Conservation (phyloP, 345 rosid genomes). For the Erodium maritimum region DNA sequence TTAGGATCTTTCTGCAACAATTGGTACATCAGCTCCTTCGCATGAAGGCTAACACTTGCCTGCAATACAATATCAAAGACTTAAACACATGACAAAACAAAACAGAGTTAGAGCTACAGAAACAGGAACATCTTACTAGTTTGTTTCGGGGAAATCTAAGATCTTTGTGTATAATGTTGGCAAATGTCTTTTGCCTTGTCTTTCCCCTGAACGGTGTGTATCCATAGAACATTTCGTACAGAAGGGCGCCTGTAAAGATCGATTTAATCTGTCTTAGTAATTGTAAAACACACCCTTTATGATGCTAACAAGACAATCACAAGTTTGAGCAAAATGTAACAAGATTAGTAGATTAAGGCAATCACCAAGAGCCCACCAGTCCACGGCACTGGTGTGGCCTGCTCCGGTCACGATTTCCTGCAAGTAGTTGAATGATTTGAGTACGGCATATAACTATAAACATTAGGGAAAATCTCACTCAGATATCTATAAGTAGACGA, state of each 20-base stretch:
- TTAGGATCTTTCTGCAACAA: conserved; percentile 74
- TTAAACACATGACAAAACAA: not conserved
- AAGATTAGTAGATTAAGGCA: not conserved
- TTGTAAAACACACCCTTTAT: not conserved
- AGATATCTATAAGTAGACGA: too few species aligned
- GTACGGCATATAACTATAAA: too few species aligned
- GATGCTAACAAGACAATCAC: not conserved
- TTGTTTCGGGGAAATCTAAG: conserved; percentile 65
- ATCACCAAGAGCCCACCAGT: conserved; percentile 99
- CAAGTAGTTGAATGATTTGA: conserved; percentile 3
- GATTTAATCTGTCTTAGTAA: too few species aligned
- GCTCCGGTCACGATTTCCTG: conserved; percentile 86
- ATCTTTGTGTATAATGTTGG: conserved; percentile 78
- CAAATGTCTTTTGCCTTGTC: conserved; percentile 86
- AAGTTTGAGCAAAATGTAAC: not conserved
- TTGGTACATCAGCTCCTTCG: conserved; percentile 65
- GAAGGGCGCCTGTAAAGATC: conserved; percentile 61
- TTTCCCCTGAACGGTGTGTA: conserved; percentile 95
- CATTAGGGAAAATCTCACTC: too few species aligned
- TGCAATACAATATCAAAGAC: not conserved
- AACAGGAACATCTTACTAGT: conserved; percentile 27
- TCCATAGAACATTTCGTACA: conserved; percentile 94
- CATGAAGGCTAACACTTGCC: conserved; percentile 40
- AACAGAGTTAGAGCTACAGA: not conserved
- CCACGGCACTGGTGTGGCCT: conserved; percentile 94